A percentile compares a stretch with the other conserved stretches of the same genome.
phyloP scores from a whole-genome alignment of 225 moss, liverwort and hornwort species.

The Rhytidiadelphus loreus region DNA sequence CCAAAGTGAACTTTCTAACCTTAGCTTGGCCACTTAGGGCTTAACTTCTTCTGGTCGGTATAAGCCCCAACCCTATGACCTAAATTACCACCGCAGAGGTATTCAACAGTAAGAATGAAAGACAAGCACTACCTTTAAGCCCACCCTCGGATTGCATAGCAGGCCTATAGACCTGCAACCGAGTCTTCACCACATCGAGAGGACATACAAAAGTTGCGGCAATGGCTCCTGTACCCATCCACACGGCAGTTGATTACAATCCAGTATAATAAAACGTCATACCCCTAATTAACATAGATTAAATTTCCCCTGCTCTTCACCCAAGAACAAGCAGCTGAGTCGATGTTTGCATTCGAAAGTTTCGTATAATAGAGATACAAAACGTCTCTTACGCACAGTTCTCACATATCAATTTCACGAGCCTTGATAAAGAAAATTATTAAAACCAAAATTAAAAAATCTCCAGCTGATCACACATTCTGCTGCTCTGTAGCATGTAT shows the following conservation, averaged over 20 bases:
- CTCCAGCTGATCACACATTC: not conserved
- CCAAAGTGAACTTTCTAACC: not conserved
- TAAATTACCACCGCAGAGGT: not conserved
- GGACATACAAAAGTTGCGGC: slow-evolving; percentile 98
- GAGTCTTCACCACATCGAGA: slow-evolving; percentile 96
- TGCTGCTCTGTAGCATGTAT: not conserved
- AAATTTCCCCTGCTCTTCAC: not conserved
- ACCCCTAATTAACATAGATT: not conserved
- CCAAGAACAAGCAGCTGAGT: not conserved
- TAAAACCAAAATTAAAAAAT: not conserved
- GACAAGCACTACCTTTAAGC: slow-evolving; percentile 43
- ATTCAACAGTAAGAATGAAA: not conserved
- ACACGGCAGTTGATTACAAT: not conserved
- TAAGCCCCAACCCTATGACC: not conserved
- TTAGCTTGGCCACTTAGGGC: not conserved
- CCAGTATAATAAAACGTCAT: not conserved
- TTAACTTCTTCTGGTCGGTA: not conserved
- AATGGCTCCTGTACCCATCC: slow-evolving; percentile 67
- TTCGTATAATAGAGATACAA: not conserved
- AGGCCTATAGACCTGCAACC: slow-evolving; percentile 80
- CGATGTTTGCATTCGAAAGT: not conserved
- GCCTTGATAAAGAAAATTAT: not conserved
- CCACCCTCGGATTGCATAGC: slow-evolving; percentile 22
- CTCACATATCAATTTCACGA: not conserved
- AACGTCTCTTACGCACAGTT: not conserved